Base-by-base conservation (phyloP, 148 eudicot genomes). In the Rhododendron henanense region DNA sequence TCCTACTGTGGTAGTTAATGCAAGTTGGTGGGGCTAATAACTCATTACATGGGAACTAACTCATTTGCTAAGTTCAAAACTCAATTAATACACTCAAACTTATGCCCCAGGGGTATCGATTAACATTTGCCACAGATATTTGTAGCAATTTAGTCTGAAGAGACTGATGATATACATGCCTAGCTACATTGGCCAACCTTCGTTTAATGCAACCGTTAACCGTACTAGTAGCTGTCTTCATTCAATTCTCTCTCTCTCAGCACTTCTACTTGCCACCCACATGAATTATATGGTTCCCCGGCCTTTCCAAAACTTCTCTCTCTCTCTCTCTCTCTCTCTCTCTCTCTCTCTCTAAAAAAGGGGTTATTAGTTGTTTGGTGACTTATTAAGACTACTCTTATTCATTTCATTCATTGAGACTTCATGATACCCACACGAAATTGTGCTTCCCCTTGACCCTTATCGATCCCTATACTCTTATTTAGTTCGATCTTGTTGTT, bases 191-290 rank as follows among this genome's bases (percentile, higher is more conserved):
- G 59, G 35, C 82, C 82, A 14, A 15, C 73, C 23, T 41, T 63
- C 48, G 33, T 59, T 82, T 33, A 82, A 82, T 82, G 84, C 84
- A 82, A 61, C 84, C 31, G 47, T 41, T 3, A 82, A 61, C 84
- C 3, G 18, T 41, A 13, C 19, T 19, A 21, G 33, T 28, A 33
- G 84, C 75, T 33, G 23, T 53, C 50, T 14, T 23, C 73, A 61
- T 82, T 82, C 13, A 82, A 35, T 39, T 41, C 45, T 61, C 35
- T 39, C 48, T 35, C 74, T 15, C 28, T 47, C n/a, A n/a, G 35
- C 16, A 48, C 31, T 4, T 48, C 81, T 47, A 6, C 57, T 79
- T 48, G 4, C 59, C 82, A 48, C 19, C 82, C 80, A 41, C 23
- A 41, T 41, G 18, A n/a, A 21, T 77, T n/a, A 7, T 5, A 21